A percentile compares a stretch with the other conserved stretches of the same genome.
Evolutionary conservation across 2,329 filamentous ascomycete genomes (phyloP).

Genomic region (Geoglossum cookeanum): DNA sequence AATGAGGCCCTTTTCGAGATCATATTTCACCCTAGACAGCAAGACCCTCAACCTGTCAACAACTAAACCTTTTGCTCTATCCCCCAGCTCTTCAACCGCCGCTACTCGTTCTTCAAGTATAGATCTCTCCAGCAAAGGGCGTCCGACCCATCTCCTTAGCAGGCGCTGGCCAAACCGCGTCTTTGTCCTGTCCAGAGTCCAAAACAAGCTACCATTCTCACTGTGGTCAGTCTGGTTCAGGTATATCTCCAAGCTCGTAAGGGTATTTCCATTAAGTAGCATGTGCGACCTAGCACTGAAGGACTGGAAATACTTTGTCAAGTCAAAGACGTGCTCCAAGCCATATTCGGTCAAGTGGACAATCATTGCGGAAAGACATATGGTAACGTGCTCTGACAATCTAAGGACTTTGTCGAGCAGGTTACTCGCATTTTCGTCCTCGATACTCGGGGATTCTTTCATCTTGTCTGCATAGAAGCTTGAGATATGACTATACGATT

Average conservation of each 20-base stretch:
- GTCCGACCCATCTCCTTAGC: constrained; percentile 84
- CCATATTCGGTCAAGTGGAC: constrained; percentile 81
- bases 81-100: constrained; percentile 71
- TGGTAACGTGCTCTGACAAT: constrained; percentile 67
- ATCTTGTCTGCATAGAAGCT: constrained; percentile 83
- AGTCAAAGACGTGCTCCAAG: constrained; percentile 81
- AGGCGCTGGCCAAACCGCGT: constrained; percentile 79
- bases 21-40: constrained; percentile 51
- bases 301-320: constrained; percentile 93
- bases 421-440: constrained; percentile 37
- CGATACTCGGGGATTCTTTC: constrained; percentile 35
- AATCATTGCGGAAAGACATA: constrained; percentile 94
- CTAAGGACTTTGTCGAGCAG: constrained; percentile 74
- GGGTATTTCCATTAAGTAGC: constrained; percentile 84
- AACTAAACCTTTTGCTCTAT: constrained; percentile 42
- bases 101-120: constrained; percentile 59
- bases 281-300: constrained; percentile 91
- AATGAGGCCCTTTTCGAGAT: constrained; percentile 83
- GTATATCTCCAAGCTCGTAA: constrained; percentile 89
- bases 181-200: constrained; percentile 82
- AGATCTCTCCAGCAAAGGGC: constrained; percentile 60
- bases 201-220: constrained; percentile 77
- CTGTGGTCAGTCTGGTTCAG: constrained; percentile 80
- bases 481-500: constrained; percentile 75
- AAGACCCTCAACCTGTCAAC: constrained; percentile 59